Conservation (phyloP, 2,329 filamentous ascomycete species). For the Hypoxylon sp. region DNA sequence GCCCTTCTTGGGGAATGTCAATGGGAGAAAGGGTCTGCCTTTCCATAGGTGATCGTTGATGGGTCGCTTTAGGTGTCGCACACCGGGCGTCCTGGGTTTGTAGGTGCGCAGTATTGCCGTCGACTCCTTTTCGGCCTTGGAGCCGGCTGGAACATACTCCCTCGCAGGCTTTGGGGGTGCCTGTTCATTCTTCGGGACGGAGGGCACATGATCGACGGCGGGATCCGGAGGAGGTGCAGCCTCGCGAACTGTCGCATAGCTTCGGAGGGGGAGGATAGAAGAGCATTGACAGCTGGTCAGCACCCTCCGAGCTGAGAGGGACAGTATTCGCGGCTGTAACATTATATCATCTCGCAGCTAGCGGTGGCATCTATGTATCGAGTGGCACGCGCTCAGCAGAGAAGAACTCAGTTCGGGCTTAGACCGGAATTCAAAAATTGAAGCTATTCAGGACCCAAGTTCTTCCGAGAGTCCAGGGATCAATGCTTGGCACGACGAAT, state of each 20-base stretch:
- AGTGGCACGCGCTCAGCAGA: conserved; percentile 28
- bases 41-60: conserved; percentile 99
- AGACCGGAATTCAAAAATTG: conserved; percentile 45
- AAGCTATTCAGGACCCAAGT: conserved; percentile 47
- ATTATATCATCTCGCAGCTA: conserved; percentile 47
- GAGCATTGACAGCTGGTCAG: conserved; percentile 46
- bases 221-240: conserved; percentile 40
- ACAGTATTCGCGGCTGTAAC: conserved; percentile 52
- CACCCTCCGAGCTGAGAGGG: conserved; percentile 47
- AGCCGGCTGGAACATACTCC: conserved; percentile 14
- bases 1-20: conserved; percentile 94
- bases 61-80: conserved; percentile 89
- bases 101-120: conserved; percentile 79
- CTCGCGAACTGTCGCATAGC: conserved; percentile 49
- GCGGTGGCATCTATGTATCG: conserved; percentile 33
- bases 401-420: conserved; percentile 21
- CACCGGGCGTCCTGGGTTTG: conserved; percentile 91
- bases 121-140: conserved; percentile 48
- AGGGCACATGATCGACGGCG: conserved; percentile 28
- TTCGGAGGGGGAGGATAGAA: conserved; percentile 42
- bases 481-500: conserved; percentile 19
- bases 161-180: conserved; percentile 36
- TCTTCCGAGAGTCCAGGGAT: conserved; percentile 44
- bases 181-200: conserved; percentile 34
- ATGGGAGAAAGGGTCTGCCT: conserved; percentile 81